Conservation (phyloP, 2,329 filamentous ascomycete species). For the Sarocladiaceae sp. region DNA sequence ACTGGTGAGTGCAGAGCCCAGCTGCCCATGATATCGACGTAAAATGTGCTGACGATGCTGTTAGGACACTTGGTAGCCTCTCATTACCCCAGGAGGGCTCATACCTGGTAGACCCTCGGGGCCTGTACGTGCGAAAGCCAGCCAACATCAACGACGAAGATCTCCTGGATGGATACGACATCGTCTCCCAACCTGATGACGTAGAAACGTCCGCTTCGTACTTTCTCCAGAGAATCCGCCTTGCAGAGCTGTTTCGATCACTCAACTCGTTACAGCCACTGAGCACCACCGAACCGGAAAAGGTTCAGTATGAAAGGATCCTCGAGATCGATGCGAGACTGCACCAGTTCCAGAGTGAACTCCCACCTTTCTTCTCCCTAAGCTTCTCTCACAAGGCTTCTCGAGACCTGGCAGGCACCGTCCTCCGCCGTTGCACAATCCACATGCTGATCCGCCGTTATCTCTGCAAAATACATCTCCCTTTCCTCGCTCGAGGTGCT, state of each 20-base stretch:
- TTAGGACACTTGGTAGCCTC: not conserved
- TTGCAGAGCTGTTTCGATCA: conserved; percentile 30
- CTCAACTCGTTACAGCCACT: not conserved
- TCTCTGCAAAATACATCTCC: conserved; percentile 28
- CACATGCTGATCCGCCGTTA: conserved; percentile 26
- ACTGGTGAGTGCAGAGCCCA: conserved; percentile 32
- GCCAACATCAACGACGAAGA: conserved; percentile 34
- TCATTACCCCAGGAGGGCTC: conserved; percentile 25
- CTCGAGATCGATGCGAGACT: conserved; percentile 2
- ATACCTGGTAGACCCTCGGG: conserved; percentile 32
- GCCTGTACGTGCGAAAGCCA: conserved; percentile 33
- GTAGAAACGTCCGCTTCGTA: conserved; percentile 38
- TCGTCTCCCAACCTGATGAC: conserved; percentile 21
- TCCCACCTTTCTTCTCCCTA: conserved; percentile 5
- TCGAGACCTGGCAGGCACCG: not conserved
- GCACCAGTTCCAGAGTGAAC: conserved; percentile 1
- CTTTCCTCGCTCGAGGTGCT: conserved; percentile 26
- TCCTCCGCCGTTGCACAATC: conserved; percentile 20
- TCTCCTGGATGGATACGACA: conserved; percentile 18
- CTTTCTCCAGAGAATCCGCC: conserved; percentile 32
- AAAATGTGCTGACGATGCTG: not conserved
- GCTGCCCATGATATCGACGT: not conserved
- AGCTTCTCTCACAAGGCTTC: not conserved
- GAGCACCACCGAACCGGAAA: not conserved
- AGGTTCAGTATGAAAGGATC: not conserved